Conservation (phyloP, 2,329 filamentous ascomycete species). For the Hyphodiscus sp. region DNA sequence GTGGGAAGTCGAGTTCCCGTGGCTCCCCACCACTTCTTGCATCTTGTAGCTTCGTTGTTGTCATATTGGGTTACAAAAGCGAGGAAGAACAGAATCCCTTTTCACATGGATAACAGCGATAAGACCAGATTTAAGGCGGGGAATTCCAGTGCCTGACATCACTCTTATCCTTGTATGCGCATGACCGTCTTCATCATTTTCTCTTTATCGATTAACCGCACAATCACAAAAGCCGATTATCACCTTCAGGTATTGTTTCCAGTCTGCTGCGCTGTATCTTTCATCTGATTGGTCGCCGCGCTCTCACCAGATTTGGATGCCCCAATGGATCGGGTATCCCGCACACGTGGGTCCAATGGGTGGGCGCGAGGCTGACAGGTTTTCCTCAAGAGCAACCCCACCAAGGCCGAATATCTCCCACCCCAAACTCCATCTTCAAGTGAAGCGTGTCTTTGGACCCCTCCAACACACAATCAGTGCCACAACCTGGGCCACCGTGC, state of each 20-base stretch:
- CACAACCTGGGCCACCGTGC: slow-evolving; percentile 20
- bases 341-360: slow-evolving; percentile 16
- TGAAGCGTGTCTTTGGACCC: not conserved
- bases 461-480: not conserved
- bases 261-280: not conserved
- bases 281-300: not conserved
- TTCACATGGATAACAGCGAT: not conserved
- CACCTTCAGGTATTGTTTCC: not conserved
- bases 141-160: not conserved
- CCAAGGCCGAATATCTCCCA: not conserved
- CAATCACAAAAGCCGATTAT: not conserved
- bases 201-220: not conserved
- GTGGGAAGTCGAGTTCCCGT: slow-evolving; percentile 32
- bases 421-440: not conserved
- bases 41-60: slow-evolving; percentile 15
- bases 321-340: not conserved
- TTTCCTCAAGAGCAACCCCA: not conserved
- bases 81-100: not conserved
- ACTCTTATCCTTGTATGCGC: not conserved
- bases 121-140: not conserved
- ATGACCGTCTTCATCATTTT: not conserved
- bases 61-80: not conserved
- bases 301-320: not conserved
- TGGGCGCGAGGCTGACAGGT: slow-evolving; percentile 14
- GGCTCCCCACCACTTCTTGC: not conserved